Base-by-base conservation (phyloP, 208 protist genomes). In the Trypanosoma cruzi region DNA sequence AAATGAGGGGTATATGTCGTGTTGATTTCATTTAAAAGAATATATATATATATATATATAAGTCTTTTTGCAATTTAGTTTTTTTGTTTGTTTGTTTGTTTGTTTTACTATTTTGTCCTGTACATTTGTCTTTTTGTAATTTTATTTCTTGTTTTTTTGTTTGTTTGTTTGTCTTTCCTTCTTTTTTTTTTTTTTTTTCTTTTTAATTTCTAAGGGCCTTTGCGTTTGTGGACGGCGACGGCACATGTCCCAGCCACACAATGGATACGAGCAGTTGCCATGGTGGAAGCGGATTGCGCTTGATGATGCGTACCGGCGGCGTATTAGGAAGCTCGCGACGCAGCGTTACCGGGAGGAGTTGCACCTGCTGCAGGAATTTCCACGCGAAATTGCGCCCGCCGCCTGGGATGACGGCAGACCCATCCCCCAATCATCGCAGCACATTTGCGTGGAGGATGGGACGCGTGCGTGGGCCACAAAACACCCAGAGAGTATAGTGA, bases 231-330 rank as follows among this genome's bases (percentile, higher is more conserved):
- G 20, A 36, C 55, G 20, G 36, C 36, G 7, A 40, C 36, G 36
- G 36, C 36, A 11, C 36, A 44, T 44, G 40, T 44, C 40, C 7
- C 40, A 44, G 40, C 40, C 10, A 16, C 40, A 7, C 10, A 7
- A 26, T 18, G 16, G 31, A 0, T 29, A 44, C 20, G 31, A 55
- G 24, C n/a, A 65, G n/a, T 69, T 95, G 59, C 90, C 87, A 60
- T 95, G 90, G 90, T 95, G 90, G 90, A 88, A 89, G 73, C 77
- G 71, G 13, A 86, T 93, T 32, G 67, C 88, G 6, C 68, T 95
- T 6, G 73, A 88, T 46, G 28, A 46, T 1, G 67, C 31, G 22
- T 95, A 92, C 65, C 82, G 90, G 1, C 50, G 56, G 31, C 73
- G 79, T 13, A 63, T 95, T 11, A 81, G 58, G 53, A 59, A 73